Evolutionary conservation across 106 monocot genomes (phyloP), one percentile per base, ranked within the genome.

Genomic region (Triglochin maritima): DNA sequence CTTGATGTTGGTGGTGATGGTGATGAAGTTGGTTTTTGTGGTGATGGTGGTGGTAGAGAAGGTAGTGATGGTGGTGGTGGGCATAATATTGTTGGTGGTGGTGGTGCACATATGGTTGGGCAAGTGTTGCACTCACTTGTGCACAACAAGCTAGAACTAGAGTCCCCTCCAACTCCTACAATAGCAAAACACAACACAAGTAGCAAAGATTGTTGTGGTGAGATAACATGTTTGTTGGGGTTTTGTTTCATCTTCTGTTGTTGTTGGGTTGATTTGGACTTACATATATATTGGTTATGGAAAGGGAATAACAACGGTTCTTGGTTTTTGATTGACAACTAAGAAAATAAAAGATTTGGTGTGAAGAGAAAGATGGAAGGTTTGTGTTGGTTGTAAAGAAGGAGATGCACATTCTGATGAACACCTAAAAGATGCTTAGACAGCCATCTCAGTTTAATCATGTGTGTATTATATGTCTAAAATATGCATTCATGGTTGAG

Each of bases 111-210:
- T 4, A 85, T 49, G 13, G 64, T 57, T 3, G 85, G 85, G 59
- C 85, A 85, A 9, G 81, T 79, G 16, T 75, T 78, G 55, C 85
- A 85, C 71, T 81, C 72, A 47, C 79, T 79, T 44, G 72, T 48
- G 72, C 85, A 85, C 9, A 75, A 46, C 55, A 69, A 44, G 49
- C 74, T 76, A 0, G 56, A 47, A 9, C 49, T 13, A 5, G 57
- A n/a, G 49, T 57, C 56, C 7, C 42, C 66, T 3, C 4, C 14
- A 29, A 10, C 66, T 63, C 62, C 62, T 12, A 12, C 4, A 46
- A 46, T 4, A 46, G 46, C 17, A 13, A 11, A 63, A 10, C 44
- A 63, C 8, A 63, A 9, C 17, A 46, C 46, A 9, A 44, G 9
- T 63, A 13, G 15, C 59, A 59, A 12, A 55, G 14, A 9, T n/a